Evolutionary conservation across 306 rosid species (phyloP), one percentile per base, ranked within the genome.

Genomic region (Albizia julibrissin): DNA sequence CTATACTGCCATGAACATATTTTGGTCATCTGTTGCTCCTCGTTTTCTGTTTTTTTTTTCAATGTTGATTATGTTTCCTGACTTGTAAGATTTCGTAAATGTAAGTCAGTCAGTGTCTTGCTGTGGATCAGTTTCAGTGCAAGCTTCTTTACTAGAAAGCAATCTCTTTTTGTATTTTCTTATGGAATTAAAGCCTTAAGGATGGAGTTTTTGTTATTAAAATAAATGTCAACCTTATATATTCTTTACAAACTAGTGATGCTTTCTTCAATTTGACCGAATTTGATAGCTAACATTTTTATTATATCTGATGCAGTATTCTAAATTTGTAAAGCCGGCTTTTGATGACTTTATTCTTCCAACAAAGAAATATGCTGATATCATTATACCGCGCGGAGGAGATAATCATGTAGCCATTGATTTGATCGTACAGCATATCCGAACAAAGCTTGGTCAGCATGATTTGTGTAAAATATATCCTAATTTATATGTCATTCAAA

Each of bases 401-500:
- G 99, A 96, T 83, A 96, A 96, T 86, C 99, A 93, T 70, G 98
- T 96, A 58, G 98, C 99, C 22, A 86, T 94, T 74, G 99, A 96
- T 91, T 91, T 96, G 86, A 96, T 96, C 79, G 99, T 96, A 74
- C 98, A 96, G 80, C 99, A 96, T 84, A 96, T 96, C 79, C 94
- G 98, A 72, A 93, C 99, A 15, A 95, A 95, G 90, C 98, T 95
- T 79, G 99, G 99, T 82, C 99, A 95, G 78, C 98, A 95, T 87
- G 98, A 95, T 89, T 97, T 95, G n/a, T 95, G 99, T 90, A 95
- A 95, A 95, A 92, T 95, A 89, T 93, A 96, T 88, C 94, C 98
- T 1, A 96, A 96, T 86, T 86, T 96, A 79, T 96, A 92, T 44
- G 95, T 96, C 79, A 96, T 96, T 81, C 96, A 92, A 1, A 91